Evolutionary conservation across 768 basidiomycete species (phyloP).

Genomic region (Dioszegia crocea): DNA sequence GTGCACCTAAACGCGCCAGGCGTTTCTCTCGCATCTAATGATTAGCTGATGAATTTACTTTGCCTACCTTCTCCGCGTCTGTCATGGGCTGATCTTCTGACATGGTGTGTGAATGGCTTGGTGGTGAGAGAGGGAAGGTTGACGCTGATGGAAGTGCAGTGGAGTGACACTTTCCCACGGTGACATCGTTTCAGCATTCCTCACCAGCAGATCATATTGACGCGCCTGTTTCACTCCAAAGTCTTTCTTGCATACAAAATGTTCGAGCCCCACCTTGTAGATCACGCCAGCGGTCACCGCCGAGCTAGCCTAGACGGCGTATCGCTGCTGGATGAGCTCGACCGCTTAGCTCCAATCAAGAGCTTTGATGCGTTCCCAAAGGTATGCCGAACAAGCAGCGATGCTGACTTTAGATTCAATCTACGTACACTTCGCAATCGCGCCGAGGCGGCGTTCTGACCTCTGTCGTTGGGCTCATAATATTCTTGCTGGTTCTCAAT

Average conservation of each 20-base stretch:
- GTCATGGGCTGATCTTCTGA: constrained; percentile 18
- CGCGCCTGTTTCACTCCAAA: neutral
- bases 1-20: constrained; percentile 70
- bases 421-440: constrained; percentile 41
- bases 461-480: constrained; percentile 37
- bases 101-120: constrained; percentile 11
- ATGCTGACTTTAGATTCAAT: constrained; percentile 32
- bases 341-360: constrained; percentile 47
- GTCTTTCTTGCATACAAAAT: constrained; percentile 4
- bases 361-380: constrained; percentile 50
- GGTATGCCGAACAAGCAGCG: constrained; percentile 15
- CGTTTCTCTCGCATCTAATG: constrained; percentile 57
- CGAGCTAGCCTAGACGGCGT: constrained; percentile 17
- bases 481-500: constrained; percentile 54
- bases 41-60: constrained; percentile 61
- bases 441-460: constrained; percentile 45
- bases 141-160: neutral
- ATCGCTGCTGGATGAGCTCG: constrained; percentile 45
- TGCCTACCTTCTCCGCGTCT: constrained; percentile 42
- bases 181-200: neutral
- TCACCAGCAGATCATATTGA: neutral
- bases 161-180: constrained; percentile 15
- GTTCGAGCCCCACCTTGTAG: constrained; percentile 48
- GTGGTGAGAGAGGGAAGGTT: no score
- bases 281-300: constrained; percentile 18